These are phyloP conservation scores for Talaromyces sp. DNA, from an alignment of 2,329 filamentous ascomycete species.

Conservation along the genomic window DNA sequence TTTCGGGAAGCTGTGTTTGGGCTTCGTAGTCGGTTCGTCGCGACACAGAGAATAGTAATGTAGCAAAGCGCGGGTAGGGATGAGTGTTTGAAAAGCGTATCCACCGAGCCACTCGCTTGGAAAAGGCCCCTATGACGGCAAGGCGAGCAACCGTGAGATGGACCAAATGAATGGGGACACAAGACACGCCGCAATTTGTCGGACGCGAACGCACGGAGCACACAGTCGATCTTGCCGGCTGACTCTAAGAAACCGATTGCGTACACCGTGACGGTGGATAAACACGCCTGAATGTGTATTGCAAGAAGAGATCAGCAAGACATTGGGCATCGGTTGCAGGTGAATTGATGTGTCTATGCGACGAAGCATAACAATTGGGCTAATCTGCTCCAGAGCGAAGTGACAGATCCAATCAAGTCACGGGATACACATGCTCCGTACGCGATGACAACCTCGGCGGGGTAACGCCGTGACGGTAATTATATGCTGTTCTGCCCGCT, in stretches of 20 bases:
- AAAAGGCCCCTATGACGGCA: slow-evolving; percentile 10
- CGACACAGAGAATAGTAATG: not conserved
- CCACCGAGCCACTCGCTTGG: not conserved
- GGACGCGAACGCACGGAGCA: slow-evolving; percentile 14
- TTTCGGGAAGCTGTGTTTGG: not conserved
- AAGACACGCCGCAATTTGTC: slow-evolving; percentile 13
- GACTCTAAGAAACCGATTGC: not conserved
- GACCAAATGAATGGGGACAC: not conserved
- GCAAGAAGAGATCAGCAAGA: not conserved
- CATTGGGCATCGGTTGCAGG: not conserved
- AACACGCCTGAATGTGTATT: not conserved
- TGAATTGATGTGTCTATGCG: not conserved
- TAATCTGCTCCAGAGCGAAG: not conserved
- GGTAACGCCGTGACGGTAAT: not conserved
- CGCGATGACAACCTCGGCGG: not conserved
- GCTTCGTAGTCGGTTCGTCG: not conserved
- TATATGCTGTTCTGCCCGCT: not conserved
- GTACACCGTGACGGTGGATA: not conserved
- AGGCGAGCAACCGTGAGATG: not conserved
- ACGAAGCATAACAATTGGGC: not conserved
- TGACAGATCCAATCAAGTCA: slow-evolving; percentile 2
- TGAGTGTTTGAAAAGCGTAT: not conserved
- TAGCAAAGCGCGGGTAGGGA: not conserved
- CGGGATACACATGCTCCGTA: not conserved
- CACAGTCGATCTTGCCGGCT: not conserved